Evolutionary conservation across 75 land plant genomes (phyloP).

Genomic region (Chamaecyparis obtusa): DNA sequence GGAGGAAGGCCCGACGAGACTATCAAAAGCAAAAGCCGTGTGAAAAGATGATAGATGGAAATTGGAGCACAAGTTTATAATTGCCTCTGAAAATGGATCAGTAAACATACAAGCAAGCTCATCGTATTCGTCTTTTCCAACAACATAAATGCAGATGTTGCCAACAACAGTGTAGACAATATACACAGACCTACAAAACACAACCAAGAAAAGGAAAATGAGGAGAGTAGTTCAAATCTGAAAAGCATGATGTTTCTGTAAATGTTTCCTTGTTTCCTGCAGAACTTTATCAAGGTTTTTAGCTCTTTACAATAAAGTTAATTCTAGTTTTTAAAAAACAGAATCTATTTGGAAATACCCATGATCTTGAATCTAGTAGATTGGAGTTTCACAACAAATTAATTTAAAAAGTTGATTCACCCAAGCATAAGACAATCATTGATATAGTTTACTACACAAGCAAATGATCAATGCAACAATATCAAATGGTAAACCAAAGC

Average conservation of each 20-base stretch:
- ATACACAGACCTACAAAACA: slow-evolving; percentile 70
- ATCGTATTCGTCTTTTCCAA: slow-evolving; percentile 96
- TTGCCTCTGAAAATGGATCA: background rate
- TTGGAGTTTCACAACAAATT: background rate
- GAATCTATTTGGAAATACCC: background rate
- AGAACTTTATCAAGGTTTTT: background rate
- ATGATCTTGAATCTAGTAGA: background rate
- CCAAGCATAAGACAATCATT: background rate
- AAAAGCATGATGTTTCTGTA: background rate
- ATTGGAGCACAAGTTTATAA: background rate
- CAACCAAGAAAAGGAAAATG: background rate
- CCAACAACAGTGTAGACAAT: slow-evolving; percentile 89
- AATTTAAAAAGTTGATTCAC: background rate
- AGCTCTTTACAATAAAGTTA: background rate
- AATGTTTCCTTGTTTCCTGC: background rate
- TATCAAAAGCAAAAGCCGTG: background rate
- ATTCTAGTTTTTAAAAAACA: background rate
- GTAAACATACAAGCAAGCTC: slow-evolving; percentile 80
- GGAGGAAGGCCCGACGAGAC: background rate
- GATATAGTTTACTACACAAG: background rate
- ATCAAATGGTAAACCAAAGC: background rate
- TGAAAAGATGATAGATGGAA: background rate
- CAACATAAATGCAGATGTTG: slow-evolving; percentile 81
- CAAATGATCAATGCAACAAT: background rate
- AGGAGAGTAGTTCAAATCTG: background rate